phyloP scores from a whole-genome alignment of 2,329 filamentous ascomycete species.

The Phialemonium atrogriseum region DNA sequence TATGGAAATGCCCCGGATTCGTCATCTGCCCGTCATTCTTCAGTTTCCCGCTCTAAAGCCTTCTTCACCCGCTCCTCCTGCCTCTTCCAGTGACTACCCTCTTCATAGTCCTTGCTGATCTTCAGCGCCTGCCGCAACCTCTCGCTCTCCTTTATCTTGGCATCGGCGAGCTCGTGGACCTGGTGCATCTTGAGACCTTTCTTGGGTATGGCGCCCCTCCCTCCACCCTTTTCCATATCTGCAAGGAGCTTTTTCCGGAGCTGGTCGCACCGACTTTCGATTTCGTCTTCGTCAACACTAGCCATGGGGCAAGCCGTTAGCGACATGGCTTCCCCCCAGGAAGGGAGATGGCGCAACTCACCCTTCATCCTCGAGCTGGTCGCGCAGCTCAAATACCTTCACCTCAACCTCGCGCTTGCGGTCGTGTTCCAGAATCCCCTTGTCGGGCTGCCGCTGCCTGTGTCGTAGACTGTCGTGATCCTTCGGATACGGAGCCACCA shows the following conservation, averaged over 20 bases:
- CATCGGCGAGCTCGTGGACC: slow-evolving; percentile 91
- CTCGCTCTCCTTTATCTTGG: slow-evolving; percentile 94
- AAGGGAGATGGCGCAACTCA: slow-evolving; percentile 28
- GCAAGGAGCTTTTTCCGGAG: slow-evolving; percentile 55
- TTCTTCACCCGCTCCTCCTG: slow-evolving; percentile 62
- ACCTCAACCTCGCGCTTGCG: slow-evolving; percentile 86
- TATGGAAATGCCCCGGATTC: no score
- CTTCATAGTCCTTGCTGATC: slow-evolving; percentile 77
- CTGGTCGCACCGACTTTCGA: slow-evolving; percentile 65
- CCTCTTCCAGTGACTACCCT: slow-evolving; percentile 77
- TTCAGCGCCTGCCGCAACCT: slow-evolving; percentile 77
- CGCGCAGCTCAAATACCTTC: slow-evolving; percentile 82
- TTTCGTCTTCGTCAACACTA: slow-evolving; percentile 80
- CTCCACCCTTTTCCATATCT: slow-evolving; percentile 39
- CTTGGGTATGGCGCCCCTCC: slow-evolving; percentile 25
- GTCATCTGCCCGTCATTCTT: not conserved
- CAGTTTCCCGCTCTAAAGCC: slow-evolving; percentile 30
- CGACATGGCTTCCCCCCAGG: not conserved
- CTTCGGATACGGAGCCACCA: slow-evolving; percentile 66
- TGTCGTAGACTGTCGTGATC: slow-evolving; percentile 64
- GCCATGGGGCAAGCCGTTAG: slow-evolving; percentile 6
- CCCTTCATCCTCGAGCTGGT: slow-evolving; percentile 87
- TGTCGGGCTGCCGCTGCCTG: slow-evolving; percentile 75
- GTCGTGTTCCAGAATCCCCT: slow-evolving; percentile 90
- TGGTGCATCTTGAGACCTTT: slow-evolving; percentile 79